Evolutionary conservation across 1,284 basidiomycete genomes (phyloP), one percentile per base, ranked within the genome.

Genomic region (Fistulinella cinereoalba): DNA sequence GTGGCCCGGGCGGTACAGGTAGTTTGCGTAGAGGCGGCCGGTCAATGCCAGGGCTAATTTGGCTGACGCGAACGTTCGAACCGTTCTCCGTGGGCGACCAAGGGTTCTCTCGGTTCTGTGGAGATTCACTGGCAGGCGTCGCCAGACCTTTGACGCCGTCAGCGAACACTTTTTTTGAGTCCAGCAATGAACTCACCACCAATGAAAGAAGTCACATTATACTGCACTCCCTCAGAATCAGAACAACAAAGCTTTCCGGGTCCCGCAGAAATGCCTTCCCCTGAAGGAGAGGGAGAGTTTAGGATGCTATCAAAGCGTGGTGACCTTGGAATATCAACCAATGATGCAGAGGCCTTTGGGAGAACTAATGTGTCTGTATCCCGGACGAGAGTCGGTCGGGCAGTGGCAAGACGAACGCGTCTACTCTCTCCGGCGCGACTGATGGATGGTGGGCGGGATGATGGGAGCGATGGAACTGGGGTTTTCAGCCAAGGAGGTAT

Each of bases 161-260:
- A 51, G 46, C 27, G 44, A 37, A 16, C 5, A 1, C 16, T 23
- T 40, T 24, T 29, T 24, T 19, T 37, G 44, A n/a, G 37, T 16
- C 25, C 31, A 49, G 19, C 34, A 46, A 42, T 27, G 22, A 37
- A 56, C 78, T 63, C 53, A 86, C 84, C 74, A 50, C 76, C 80
- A 53, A 88, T 85, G 60, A 88, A 88, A 3, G 85, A 87, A 19
- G 85, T 88, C 19, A 87, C 81, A 53, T 87, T 84, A 53, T 81
- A 85, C 51, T 77, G 79, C 0, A 76, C 83, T 13, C 71, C 79
- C 18, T 61, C 67, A n/a, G 79, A 80, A 43, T 72, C 69, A 38
- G 67, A 58, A 42, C 60, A 47, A 32, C 44, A 42, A 33, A 37
- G 49, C 21, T 47, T 59, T 12, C 56, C 47, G 2, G 56, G 54